Base-by-base conservation (phyloP, 371 early-diverging fungal genomes). In the Nematocida major region DNA sequence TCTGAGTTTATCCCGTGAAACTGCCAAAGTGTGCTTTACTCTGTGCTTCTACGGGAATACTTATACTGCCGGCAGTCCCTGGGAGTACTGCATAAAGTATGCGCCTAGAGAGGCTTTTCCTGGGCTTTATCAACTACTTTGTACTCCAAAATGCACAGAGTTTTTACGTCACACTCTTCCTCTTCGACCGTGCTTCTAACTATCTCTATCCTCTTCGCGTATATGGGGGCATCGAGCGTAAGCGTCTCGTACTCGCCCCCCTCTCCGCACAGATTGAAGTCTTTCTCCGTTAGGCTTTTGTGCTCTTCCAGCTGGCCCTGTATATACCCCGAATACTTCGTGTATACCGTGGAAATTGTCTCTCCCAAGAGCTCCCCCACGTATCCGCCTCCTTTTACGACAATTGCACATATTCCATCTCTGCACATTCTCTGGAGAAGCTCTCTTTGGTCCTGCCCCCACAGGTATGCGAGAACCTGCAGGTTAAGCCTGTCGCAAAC, bases 221-320 rank as follows among this genome's bases (percentile, higher is more conserved):
- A 99, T n/a, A 96, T 82, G 1, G 96, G 96, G 80, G 92, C 93
- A 82, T 99, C 96, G 39, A 96, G 78, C 0, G 93, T 93, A 50
- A 96, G 87, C 9, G 94, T 92, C 83, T 99, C 99, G 81, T 91
- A 99, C 85, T 99, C 98, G 24, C 99, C 99, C 49, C 99, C 99
- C 85, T 99, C 99, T 45, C 98, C 99, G 82, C 96, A 95, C 5
- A 92, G 87, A 83, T 97, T 92, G 24, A 90, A 82, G 32, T 90
- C 93, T 80, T 88, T 93, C 73, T 88, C 51, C 11, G 32, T 67
- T 38, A 51, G 32, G 0, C 26, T 47, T 54, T 69, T 26, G 42
- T 59, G 67, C 18, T 65, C 68, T 36, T 59, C 54, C 38, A 83
- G 66, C 42, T 81, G 76, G 47, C 59, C 36, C 3, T 78, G 24